Base-by-base conservation (phyloP, 2,329 filamentous ascomycete species). In the Sarocladium oryzae region DNA sequence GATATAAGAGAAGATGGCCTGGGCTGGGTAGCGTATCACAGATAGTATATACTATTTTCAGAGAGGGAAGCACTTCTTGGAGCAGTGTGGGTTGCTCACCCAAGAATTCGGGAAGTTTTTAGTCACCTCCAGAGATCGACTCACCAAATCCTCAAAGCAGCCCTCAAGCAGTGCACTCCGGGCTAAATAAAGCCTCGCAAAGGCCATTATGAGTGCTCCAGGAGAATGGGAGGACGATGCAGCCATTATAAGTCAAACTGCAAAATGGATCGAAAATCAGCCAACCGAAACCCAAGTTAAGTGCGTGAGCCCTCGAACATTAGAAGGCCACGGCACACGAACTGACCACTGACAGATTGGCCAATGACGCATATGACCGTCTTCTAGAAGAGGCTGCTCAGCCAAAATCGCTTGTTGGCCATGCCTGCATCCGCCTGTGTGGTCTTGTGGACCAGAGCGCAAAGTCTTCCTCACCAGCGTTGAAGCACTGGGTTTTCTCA, bases 361-460 rank as follows among this genome's bases (percentile, higher is more conserved):
- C 70, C 20, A 58, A 70, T 53, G 60, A 60, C 30, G 61, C 79
- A 4, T 80, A 81, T 58, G 59, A 71, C 13, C 66, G 67, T 46
- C 70, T 82, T 10, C 66, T 82, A 4, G 58, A 64, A 15, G 69
- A 69, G 53, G 77, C 78, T 24, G 69, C 73, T 9, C 75, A 78
- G 58, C 78, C 79, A 11, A 76, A 75, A 50, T 74, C 76, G 50
- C 69, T 72, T 23, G 82, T 77, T 4, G 78, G 78, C 11, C 76
- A 81, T 58, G 74, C 78, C 13, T 84, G 63, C 56, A 59, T 78
- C 55, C 80, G 77, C 60, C 72, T 85, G 18, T 84, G 79, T 56
- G 77, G 80, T 28, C 83, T 84, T 55, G 73, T 84, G 53, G 79
- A 84, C 59, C 75, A 79, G 54, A 78, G 77, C 50, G 74, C 72